Conservation (phyloP, 345 rosid species). For the Turnera subulata region DNA sequence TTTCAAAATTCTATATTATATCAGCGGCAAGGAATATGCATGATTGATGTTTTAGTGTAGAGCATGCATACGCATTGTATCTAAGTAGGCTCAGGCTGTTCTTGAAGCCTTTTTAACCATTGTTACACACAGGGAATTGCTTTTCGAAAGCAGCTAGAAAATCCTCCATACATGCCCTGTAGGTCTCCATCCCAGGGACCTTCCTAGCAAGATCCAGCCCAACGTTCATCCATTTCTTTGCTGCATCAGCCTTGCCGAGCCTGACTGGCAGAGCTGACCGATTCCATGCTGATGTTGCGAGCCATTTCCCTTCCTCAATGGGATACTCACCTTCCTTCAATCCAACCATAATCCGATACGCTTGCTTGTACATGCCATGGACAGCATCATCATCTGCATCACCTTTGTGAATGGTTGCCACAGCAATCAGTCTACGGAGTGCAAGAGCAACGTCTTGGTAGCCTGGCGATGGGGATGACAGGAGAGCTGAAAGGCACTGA, state of each 20-base stretch:
- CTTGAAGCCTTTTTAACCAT: no score
- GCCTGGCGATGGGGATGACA: constrained; percentile 63
- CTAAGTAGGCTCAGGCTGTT: no score
- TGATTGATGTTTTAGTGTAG: constrained; percentile 1
- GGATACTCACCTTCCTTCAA: constrained; percentile 87
- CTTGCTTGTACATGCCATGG: constrained; percentile 68
- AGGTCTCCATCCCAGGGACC: constrained; percentile 71
- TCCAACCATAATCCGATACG: constrained; percentile 81
- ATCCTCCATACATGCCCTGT: constrained; percentile 81
- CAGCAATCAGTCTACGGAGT: constrained; percentile 55
- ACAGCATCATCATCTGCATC: constrained; percentile 62
- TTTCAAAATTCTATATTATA: no score
- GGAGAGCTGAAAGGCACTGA: constrained; percentile 62
- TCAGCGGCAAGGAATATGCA: no score
- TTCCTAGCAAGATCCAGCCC: constrained; percentile 68
- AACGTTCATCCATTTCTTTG: constrained; percentile 69
- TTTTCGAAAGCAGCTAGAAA: constrained; percentile 44
- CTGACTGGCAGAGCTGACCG: constrained; percentile 72
- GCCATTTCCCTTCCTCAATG: constrained; percentile 90
- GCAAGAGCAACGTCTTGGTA: constrained; percentile 61
- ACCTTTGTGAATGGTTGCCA: constrained; percentile 65
- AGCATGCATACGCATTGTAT: not conserved
- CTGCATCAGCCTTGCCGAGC: constrained; percentile 58
- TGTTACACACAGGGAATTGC: constrained; percentile 38
- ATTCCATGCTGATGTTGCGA: constrained; percentile 93